Evolutionary conservation across 139 green algal species (phyloP).

Genomic region (Diplosphaera chodatii): DNA sequence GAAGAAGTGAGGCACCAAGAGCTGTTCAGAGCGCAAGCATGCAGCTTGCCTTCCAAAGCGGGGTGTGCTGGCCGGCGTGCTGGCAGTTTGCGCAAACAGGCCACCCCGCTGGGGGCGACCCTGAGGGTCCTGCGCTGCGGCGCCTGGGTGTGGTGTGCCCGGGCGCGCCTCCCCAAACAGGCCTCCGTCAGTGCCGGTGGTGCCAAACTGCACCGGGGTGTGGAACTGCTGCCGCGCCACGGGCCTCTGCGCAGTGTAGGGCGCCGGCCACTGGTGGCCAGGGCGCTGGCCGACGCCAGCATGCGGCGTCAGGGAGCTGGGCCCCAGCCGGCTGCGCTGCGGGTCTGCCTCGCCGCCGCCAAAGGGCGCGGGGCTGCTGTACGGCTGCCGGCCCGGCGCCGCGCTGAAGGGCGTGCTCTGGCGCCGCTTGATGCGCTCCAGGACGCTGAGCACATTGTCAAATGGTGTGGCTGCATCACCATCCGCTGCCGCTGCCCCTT

Average conservation of each 20-base stretch:
- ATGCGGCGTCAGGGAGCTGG: not conserved
- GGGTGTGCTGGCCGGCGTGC: not conserved
- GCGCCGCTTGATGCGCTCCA: not conserved
- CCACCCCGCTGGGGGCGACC: not conserved
- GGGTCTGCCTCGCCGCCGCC: too few relatives aligned
- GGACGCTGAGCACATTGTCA: not conserved
- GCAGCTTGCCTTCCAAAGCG: not conserved
- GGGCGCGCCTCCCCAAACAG: not conserved
- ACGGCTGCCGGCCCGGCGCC: not conserved
- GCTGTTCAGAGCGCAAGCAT: too few relatives aligned
- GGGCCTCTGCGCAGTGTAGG: not conserved
- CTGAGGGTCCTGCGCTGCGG: not conserved
- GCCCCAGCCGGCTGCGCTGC: not conserved
- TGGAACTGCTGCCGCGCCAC: not conserved
- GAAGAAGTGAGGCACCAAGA: too few relatives aligned
- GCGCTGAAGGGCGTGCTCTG: not conserved
- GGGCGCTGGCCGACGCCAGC: not conserved
- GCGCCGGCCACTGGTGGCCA: not conserved
- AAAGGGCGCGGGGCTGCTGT: not conserved
- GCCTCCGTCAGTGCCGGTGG: too few relatives aligned
- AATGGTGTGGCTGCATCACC: not conserved
- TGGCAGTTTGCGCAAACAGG: not conserved
- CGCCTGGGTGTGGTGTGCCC: too few relatives aligned
- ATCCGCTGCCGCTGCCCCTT: not conserved
- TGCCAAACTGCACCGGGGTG: not conserved